Evolutionary conservation across 495 filamentous ascomycete genomes (phyloP).

Genomic region (Podospora conica): DNA sequence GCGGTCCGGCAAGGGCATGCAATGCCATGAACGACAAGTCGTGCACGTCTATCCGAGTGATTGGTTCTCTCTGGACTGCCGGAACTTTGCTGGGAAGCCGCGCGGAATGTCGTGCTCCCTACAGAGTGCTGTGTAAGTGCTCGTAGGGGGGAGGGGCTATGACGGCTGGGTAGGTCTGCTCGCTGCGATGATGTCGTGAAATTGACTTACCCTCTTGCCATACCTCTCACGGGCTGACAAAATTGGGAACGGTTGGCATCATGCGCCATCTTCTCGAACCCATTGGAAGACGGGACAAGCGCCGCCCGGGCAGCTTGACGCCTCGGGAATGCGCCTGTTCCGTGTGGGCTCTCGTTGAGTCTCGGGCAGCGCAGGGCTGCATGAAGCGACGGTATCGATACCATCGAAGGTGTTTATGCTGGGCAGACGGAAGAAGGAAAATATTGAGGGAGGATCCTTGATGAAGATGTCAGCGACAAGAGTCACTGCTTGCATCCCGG

Average conservation of each 20-base stretch:
- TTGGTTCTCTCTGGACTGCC: slow-evolving; percentile 3
- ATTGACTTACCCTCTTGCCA: background rate
- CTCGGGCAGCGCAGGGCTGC: background rate
- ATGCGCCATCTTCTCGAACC: background rate
- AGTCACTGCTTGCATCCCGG: background rate
- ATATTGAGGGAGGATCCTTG: background rate
- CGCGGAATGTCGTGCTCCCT: slow-evolving; percentile 4
- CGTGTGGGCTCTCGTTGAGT: background rate
- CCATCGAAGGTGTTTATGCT: no score
- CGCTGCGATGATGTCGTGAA: background rate
- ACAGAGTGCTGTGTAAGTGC: background rate
- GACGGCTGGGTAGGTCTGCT: background rate
- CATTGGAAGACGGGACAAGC: background rate
- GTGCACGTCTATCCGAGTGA: slow-evolving; percentile 2
- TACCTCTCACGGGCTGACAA: background rate
- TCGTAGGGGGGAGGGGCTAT: background rate
- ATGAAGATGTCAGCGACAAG: background rate
- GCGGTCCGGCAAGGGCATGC: background rate
- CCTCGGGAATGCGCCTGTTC: background rate
- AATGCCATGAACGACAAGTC: slow-evolving; percentile 5
- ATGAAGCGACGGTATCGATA: background rate
- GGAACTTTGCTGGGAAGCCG: slow-evolving; percentile 3
- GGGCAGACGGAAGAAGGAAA: background rate
- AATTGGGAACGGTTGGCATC: background rate
- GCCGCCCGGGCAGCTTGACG: background rate